Conservation (phyloP, 495 filamentous ascomycete species). For the Xylaria curta region DNA sequence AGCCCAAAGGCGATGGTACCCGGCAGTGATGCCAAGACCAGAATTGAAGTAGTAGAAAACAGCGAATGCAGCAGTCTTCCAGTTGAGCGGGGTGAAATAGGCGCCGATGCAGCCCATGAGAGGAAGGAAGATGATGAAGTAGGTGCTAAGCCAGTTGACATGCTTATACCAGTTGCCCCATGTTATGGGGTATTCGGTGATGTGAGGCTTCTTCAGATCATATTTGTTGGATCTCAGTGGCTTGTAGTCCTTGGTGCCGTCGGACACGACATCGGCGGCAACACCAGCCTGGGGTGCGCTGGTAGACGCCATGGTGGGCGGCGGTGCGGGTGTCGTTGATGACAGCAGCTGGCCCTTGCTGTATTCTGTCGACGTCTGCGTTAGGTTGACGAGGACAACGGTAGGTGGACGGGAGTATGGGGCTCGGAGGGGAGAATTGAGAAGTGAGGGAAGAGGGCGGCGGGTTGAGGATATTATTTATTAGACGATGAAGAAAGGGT, state of each 20-base stretch:
- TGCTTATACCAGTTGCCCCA: conserved; percentile 93
- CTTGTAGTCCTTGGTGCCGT: conserved; percentile 57
- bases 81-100: conserved; percentile 79
- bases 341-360: conserved; percentile 31
- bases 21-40: conserved; percentile 87
- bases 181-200: conserved; percentile 72
- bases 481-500: background rate
- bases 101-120: conserved; percentile 75
- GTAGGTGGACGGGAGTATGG: background rate
- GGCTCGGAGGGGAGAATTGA: conserved; percentile 3
- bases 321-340: conserved; percentile 20
- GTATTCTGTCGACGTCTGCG: background rate
- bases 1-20: conserved; percentile 93
- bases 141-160: conserved; percentile 93
- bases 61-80: conserved; percentile 80
- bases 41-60: conserved; percentile 92
- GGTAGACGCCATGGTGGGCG: conserved; percentile 53
- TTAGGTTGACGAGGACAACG: conserved; percentile 4
- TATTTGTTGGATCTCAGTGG: conserved; percentile 52
- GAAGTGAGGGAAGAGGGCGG: background rate
- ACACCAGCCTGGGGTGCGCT: conserved; percentile 32
- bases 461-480: conserved; percentile 27
- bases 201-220: conserved; percentile 59
- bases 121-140: conserved; percentile 86
- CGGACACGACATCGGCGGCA: conserved; percentile 47